Evolutionary conservation across 1,284 basidiomycete genomes (phyloP), one percentile per base, ranked within the genome.

Genomic region (Malassezia pachydermatis): DNA sequence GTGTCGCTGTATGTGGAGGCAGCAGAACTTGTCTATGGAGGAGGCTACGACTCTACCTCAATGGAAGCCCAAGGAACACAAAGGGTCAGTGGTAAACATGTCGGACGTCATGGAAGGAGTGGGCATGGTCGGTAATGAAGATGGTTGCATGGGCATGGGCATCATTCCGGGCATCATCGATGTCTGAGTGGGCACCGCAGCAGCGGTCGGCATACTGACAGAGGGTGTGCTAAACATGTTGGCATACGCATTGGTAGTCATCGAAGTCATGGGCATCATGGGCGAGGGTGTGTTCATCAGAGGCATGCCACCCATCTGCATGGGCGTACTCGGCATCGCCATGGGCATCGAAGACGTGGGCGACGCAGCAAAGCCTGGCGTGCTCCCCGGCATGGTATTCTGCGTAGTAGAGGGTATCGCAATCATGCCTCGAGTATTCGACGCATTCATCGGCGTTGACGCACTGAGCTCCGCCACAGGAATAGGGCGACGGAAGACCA

Each of bases 401-500:
- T n/a, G n/a, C 2, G 39, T 10, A 11, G 39, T 22, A 14, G 39
- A 11, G n/a, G 41, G 30, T 16, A 43, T 29, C 14, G 47, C 22
- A 24, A 54, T 43, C 42, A 50, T 50, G 5, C 41, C 48, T 9
- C 48, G 34, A 1, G 41, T 44, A 24, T 49, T 49, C 10, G 41
- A 7, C 14, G 41, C n/a, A 22, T 20, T 30, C 9, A 27, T 11
- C 2, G 25, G 22, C n/a, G 24, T 16, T 2, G 40, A 14, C 1
- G 45, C 48, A 23, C 58, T 27, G 41, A 63, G 43, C 47, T 51
- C 44, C 6, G 37, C 46, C 33, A 63, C 60, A 3, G 62, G 63
- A 25, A 63, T 55, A 6, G 57, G 47, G 4, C 58, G 53, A 39
- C 45, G 60, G 47, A 63, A 52, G 23, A 62, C 55, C 33, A 65